phyloP scores from a whole-genome alignment of 306 rosid species.

The Corylus heterophylla region DNA sequence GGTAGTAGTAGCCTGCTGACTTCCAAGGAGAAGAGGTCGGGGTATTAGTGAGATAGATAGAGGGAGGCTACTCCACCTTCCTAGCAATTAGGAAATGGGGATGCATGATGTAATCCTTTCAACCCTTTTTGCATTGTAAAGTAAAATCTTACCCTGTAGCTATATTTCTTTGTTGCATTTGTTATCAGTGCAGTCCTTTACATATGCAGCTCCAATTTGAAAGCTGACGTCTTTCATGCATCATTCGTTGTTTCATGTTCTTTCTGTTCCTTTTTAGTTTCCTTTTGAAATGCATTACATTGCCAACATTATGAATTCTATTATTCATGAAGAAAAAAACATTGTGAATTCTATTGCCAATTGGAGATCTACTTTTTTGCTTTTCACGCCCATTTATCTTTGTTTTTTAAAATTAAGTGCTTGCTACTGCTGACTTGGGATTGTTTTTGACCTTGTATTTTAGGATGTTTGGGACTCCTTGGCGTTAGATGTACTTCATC shows the following conservation, averaged over 20 bases:
- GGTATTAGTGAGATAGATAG: not conserved
- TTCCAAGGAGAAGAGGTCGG: not conserved
- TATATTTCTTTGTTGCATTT: not conserved
- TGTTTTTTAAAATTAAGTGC: not conserved
- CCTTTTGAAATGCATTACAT: not conserved
- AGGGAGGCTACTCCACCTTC: not conserved
- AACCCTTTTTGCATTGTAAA: not conserved
- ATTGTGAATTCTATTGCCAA: not conserved
- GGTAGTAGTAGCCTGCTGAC: not conserved
- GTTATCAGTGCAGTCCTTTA: not conserved
- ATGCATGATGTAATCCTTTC: not conserved
- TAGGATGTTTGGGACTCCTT: slow-evolving; percentile 91
- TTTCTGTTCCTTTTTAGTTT: not conserved
- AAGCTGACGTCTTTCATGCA: not conserved
- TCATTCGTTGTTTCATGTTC: not conserved
- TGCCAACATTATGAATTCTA: not conserved
- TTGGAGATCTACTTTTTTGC: not conserved
- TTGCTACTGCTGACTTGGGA: not conserved
- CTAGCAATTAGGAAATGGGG: not conserved
- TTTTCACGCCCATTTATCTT: not conserved
- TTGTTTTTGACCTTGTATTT: not conserved
- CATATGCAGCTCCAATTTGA: not conserved
- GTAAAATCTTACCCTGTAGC: not conserved
- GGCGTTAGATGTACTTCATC: slow-evolving; percentile 77
- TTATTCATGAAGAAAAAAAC: not conserved